phyloP scores from a whole-genome alignment of 371 early-diverging fungal species.

The Mucor ambiguus region DNA sequence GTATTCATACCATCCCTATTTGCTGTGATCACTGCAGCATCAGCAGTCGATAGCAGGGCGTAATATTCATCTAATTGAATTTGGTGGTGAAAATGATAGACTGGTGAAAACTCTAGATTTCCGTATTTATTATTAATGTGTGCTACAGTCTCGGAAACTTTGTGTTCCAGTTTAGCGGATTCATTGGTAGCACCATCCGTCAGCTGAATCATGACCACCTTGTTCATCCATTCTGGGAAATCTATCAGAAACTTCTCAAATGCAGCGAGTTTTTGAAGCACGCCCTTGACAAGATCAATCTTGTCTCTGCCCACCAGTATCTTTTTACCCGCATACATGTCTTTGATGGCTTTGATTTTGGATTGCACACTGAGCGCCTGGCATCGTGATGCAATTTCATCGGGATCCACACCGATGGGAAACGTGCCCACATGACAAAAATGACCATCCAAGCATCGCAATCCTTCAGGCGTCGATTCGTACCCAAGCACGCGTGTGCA shows the following conservation, averaged over 20 bases:
- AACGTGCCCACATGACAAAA: conserved; percentile 86
- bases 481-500: conserved; percentile 90
- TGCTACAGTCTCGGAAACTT: conserved; percentile 87
- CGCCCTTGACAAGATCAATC: conserved; percentile 98
- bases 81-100: conserved; percentile 95
- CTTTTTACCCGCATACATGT: conserved; percentile 91
- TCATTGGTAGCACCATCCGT: conserved; percentile 54
- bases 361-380: conserved; percentile 55
- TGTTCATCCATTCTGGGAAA: conserved; percentile 90
- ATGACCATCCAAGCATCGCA: conserved; percentile 70
- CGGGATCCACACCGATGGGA: conserved; percentile 97
- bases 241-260: conserved; percentile 91
- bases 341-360: conserved; percentile 78
- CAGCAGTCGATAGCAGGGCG: conserved; percentile 93
- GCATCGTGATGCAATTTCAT: conserved; percentile 43
- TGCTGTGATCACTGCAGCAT: conserved; percentile 94
- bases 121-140: conserved; percentile 96
- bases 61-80: conserved; percentile 94
- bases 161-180: conserved; percentile 73
- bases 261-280: conserved; percentile 94
- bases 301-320: conserved; percentile 98
- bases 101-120: conserved; percentile 91
- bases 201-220: conserved; percentile 88
- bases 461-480: conserved; percentile 85
- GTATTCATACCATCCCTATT: conserved; percentile 99